Conservation (phyloP, 768 basidiomycete genomes). For the Tulasnella sp. region DNA sequence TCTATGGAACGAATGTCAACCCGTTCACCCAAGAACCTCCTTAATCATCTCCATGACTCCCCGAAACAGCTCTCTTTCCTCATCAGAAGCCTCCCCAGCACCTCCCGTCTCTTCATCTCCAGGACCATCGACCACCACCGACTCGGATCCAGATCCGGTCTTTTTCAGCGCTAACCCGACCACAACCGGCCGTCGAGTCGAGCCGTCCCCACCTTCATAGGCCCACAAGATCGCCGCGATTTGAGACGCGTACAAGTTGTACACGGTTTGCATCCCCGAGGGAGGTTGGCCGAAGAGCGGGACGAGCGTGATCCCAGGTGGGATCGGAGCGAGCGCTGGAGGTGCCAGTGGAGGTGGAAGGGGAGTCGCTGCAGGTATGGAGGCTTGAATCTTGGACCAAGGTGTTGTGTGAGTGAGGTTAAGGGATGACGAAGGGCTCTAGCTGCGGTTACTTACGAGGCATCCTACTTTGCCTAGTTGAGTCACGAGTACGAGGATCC, state of each 20-base stretch:
- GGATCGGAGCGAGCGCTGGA: constrained; percentile 44
- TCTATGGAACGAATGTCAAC: too few relatives aligned
- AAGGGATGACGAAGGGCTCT: not conserved
- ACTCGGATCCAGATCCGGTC: not conserved
- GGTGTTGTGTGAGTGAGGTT: not conserved
- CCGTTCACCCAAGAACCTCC: not conserved
- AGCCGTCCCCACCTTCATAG: constrained; percentile 28
- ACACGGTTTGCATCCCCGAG: constrained; percentile 55
- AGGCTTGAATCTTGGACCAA: constrained; percentile 59
- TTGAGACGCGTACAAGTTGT: constrained; percentile 76
- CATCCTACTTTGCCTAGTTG: constrained; percentile 86
- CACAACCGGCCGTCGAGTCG: constrained; percentile 47
- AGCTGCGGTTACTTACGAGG: constrained; percentile 40
- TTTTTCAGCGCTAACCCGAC: constrained; percentile 58
- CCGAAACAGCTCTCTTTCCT: constrained; percentile 31
- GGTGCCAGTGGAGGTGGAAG: constrained; percentile 33
- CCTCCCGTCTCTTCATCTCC: not conserved
- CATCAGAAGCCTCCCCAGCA: constrained; percentile 18
- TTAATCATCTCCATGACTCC: constrained; percentile 35
- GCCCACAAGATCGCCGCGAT: constrained; percentile 78
- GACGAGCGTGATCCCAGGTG: constrained; percentile 62
- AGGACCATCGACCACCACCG: constrained; percentile 24
- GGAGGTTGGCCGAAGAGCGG: constrained; percentile 65
- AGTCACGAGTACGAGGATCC: constrained; percentile 74
- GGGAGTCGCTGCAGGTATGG: constrained; percentile 51